Conservation (phyloP, 2,329 filamentous ascomycete species). For the Sporothrix pseudoabietina region DNA sequence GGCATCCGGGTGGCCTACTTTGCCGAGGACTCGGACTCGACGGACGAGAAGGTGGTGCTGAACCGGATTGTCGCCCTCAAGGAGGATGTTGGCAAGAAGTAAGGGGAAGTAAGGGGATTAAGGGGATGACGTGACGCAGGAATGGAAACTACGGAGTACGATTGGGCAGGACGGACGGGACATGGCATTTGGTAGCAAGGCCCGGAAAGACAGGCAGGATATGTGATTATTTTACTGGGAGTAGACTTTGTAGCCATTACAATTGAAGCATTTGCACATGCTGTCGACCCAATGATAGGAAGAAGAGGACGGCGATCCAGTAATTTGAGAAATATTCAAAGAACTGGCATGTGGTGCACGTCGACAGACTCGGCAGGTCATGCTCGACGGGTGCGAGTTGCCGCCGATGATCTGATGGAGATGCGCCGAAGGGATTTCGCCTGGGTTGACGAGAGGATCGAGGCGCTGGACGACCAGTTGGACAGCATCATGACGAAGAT, state of each 20-base stretch:
- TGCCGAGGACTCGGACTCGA: slow-evolving; percentile 74
- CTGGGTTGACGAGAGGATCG: slow-evolving; percentile 52
- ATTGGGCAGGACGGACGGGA: neutral
- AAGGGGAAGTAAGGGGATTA: too few relatives aligned
- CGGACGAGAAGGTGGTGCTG: slow-evolving; percentile 76
- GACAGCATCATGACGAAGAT: neutral
- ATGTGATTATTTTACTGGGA: slow-evolving; percentile 1
- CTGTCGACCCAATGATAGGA: slow-evolving; percentile 35
- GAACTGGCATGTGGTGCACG: slow-evolving; percentile 50
- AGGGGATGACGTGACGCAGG: neutral
- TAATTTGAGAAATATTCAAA: slow-evolving; percentile 51
- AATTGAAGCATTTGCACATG: neutral
- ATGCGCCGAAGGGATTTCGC: slow-evolving; percentile 49
- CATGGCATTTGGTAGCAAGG: neutral
- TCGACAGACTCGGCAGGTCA: slow-evolving; percentile 44
- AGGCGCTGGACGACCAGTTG: slow-evolving; percentile 49
- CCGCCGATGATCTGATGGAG: slow-evolving; percentile 53
- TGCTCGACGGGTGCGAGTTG: slow-evolving; percentile 44
- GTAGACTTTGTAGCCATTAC: slow-evolving; percentile 8
- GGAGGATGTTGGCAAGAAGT: slow-evolving; percentile 74
- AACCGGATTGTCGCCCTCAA: slow-evolving; percentile 93
- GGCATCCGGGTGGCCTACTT: slow-evolving; percentile 88
- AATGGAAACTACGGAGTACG: neutral
- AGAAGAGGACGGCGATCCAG: slow-evolving; percentile 53
- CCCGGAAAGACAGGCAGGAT: neutral